Evolutionary conservation across 1,284 basidiomycete genomes (phyloP).

Genomic region (Ceratobasidium sp.): DNA sequence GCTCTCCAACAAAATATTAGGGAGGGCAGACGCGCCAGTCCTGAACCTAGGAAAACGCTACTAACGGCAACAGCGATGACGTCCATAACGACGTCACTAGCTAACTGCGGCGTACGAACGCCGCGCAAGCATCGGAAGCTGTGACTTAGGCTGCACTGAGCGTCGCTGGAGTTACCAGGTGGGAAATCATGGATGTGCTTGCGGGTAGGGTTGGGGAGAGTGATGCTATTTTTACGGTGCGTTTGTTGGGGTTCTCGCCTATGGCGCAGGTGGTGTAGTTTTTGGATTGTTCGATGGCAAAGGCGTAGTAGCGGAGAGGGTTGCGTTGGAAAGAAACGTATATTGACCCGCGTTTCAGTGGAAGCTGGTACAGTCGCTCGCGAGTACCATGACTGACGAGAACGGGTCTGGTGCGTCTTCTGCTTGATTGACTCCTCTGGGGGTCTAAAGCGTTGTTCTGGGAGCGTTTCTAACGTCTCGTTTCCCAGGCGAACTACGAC

Average conservation of each 20-base stretch:
- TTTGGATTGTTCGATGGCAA: not conserved
- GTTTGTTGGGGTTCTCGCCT: constrained; percentile 48
- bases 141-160: constrained; percentile 20
- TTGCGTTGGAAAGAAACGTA: not conserved
- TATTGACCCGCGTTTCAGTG: constrained; percentile 52
- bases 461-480: constrained; percentile 56
- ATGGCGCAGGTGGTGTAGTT: too few relatives aligned
- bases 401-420: constrained; percentile 61
- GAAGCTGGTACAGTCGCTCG: constrained; percentile 65
- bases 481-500: constrained; percentile 56
- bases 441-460: constrained; percentile 36
- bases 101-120: constrained; percentile 26
- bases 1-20: not conserved
- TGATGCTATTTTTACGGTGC: constrained; percentile 70
- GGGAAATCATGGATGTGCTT: constrained; percentile 77
- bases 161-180: constrained; percentile 60
- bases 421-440: not conserved
- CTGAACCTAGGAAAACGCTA: constrained; percentile 59
- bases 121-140: constrained; percentile 16
- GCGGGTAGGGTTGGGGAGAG: constrained; percentile 70
- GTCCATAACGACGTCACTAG: constrained; percentile 6
- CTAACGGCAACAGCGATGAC: constrained; percentile 50
- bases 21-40: constrained; percentile 54
- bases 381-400: constrained; percentile 62
- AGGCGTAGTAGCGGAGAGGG: not conserved